Percentiles rank a stretch among this genome's conserved stretches.
These are phyloP conservation scores for Spirogloea muscicola DNA, from an alignment of 139 green algal species.

Conservation along the genomic window DNA sequence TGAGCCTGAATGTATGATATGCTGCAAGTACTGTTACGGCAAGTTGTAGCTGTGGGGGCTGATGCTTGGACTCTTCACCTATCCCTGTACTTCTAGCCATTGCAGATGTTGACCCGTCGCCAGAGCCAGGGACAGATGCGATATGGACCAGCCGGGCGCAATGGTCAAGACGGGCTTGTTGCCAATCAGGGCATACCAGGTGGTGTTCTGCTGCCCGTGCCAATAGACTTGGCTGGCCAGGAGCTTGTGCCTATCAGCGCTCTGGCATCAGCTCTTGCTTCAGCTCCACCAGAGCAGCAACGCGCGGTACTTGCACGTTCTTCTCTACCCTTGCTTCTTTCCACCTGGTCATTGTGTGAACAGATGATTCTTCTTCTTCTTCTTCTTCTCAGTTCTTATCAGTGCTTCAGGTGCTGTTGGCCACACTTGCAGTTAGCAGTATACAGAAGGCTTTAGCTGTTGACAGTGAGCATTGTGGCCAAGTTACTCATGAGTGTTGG, in stretches of 20 bases:
- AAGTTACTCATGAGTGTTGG: too few relatives aligned
- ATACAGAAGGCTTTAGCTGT: too few relatives aligned
- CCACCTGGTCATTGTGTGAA: too few relatives aligned
- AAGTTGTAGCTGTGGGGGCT: background rate
- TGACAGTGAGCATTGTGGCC: too few relatives aligned
- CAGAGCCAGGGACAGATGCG: background rate
- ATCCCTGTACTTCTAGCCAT: too few relatives aligned
- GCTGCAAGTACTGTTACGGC: background rate
- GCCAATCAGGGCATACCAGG: conserved; percentile 2
- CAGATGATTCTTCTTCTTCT: too few relatives aligned
- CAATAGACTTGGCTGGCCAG: background rate
- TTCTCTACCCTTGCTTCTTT: background rate
- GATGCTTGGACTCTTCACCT: too few relatives aligned
- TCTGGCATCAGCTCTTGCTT: conserved; percentile 45
- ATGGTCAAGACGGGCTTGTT: background rate
- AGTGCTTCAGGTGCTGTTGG: too few relatives aligned
- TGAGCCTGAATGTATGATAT: background rate
- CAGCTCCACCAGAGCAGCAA: conserved; percentile 50
- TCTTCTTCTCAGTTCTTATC: too few relatives aligned
- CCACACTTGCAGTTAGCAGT: too few relatives aligned
- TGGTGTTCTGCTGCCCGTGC: conserved; percentile 28
- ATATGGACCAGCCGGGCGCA: conserved; percentile 17
- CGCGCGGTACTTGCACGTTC: conserved; percentile 18
- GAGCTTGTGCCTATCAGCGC: conserved; percentile 11
- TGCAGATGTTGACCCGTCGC: too few relatives aligned